These are phyloP conservation scores for Curvularia verruculosa DNA, from an alignment of 2,329 filamentous ascomycete species.

Conservation along the genomic window DNA sequence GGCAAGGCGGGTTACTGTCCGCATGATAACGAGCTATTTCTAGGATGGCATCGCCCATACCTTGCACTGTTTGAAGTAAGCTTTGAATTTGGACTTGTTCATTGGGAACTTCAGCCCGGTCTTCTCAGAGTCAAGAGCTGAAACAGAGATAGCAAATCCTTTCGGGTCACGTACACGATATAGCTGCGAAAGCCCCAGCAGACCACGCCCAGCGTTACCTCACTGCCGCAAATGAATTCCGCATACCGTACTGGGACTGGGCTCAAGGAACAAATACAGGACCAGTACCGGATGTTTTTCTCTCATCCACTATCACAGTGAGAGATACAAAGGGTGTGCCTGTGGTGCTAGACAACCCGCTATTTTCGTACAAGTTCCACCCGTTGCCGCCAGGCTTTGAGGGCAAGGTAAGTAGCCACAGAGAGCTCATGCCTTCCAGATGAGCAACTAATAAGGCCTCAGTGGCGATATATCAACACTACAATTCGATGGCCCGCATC, in stretches of 20 bases:
- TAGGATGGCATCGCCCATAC: slow-evolving; percentile 87
- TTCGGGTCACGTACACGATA: slow-evolving; percentile 26
- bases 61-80: slow-evolving; percentile 66
- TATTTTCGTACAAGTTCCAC: slow-evolving; percentile 39
- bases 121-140: background rate
- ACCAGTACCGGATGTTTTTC: slow-evolving; percentile 36
- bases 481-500: slow-evolving; percentile 44
- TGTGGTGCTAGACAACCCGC: slow-evolving; percentile 34
- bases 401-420: slow-evolving; percentile 26
- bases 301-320: slow-evolving; percentile 23
- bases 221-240: slow-evolving; percentile 37
- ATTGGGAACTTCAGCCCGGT: no score
- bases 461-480: slow-evolving; percentile 33
- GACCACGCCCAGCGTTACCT: slow-evolving; percentile 28
- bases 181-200: slow-evolving; percentile 26
- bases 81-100: background rate
- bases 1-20: slow-evolving; percentile 69
- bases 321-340: slow-evolving; percentile 21
- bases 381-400: slow-evolving; percentile 33
- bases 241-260: slow-evolving; percentile 48
- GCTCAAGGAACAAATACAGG: slow-evolving; percentile 29
- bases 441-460: background rate
- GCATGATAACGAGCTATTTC: slow-evolving; percentile 77
- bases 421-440: background rate
- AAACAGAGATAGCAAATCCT: slow-evolving; percentile 37